Conservation (phyloP, 176 grass and related monocot genomes). For the Thalia dealbata region DNA sequence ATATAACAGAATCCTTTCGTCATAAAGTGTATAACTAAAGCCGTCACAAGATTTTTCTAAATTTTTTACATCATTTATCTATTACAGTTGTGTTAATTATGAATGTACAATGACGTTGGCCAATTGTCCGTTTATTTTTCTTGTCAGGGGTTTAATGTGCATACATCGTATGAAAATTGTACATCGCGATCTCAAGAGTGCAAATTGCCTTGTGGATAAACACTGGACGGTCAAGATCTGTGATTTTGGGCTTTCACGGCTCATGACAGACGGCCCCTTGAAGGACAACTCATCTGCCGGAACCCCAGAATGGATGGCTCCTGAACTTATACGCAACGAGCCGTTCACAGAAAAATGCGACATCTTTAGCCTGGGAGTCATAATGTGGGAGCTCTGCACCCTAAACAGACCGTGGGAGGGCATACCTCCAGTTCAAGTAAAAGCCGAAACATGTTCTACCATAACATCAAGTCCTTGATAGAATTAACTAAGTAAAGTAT, state of each 20-base stretch:
- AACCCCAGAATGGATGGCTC: conserved; percentile 99
- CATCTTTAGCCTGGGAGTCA: conserved; percentile 96
- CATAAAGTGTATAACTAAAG: no score
- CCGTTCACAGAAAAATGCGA: conserved; percentile 97
- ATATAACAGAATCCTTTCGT: no score
- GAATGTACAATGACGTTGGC: no score
- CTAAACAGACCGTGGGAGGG: conserved; percentile 92
- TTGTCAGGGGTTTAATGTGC: conserved; percentile 75
- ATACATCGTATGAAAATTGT: conserved; percentile 98
- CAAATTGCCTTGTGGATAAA: conserved; percentile 97
- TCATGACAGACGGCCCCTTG: conserved; percentile 58
- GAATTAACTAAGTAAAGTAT: background rate
- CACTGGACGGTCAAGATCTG: conserved; percentile 97
- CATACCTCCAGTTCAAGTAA: conserved; percentile 80
- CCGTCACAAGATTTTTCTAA: no score
- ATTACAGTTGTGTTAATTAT: no score
- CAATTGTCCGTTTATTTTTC: no score
- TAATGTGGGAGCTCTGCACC: conserved; percentile 99
- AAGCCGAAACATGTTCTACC: conserved; percentile 16
- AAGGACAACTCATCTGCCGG: conserved; percentile 88
- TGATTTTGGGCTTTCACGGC: conserved; percentile 90
- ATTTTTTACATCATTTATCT: no score
- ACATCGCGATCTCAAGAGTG: conserved; percentile 97
- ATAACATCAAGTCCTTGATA: background rate
- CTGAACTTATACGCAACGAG: conserved; percentile 88